Conservation (phyloP, 371 early-diverging fungal genomes). For the Dichotomocladium elegans region DNA sequence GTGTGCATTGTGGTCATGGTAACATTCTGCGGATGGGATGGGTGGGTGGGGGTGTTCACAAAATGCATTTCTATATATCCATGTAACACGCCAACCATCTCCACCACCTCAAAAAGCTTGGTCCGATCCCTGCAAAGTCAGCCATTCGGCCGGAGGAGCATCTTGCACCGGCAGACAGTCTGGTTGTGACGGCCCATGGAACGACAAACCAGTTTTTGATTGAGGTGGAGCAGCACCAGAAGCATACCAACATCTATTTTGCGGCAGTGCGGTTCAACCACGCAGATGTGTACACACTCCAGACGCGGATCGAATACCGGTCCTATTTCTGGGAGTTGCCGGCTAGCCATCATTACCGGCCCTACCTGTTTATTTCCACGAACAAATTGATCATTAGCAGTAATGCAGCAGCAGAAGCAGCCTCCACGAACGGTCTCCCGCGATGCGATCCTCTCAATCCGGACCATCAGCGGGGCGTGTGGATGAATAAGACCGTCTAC, state of each 20-base stretch:
- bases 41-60: too few relatives aligned
- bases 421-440: constrained; percentile 11
- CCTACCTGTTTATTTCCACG: constrained; percentile 20
- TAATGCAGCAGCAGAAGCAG: not conserved
- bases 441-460: constrained; percentile 14
- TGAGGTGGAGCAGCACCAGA: constrained; percentile 25
- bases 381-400: constrained; percentile 16
- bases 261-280: constrained; percentile 28
- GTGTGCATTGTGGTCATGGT: constrained; percentile 38
- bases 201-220: constrained; percentile 17
- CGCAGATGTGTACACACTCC: constrained; percentile 25
- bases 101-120: constrained; percentile 24
- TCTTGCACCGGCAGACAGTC: constrained; percentile 33
- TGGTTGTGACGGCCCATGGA: constrained; percentile 29
- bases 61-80: too few relatives aligned
- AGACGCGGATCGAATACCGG: constrained; percentile 27
- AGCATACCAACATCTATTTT: constrained; percentile 30
- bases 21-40: not conserved
- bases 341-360: constrained; percentile 28
- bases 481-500: constrained; percentile 24
- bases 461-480: constrained; percentile 16
- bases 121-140: constrained; percentile 31
- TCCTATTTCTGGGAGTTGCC: constrained; percentile 44
- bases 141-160: constrained; percentile 27
- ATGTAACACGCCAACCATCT: too few relatives aligned